Percentiles rank a stretch among this genome's conserved stretches.
These are phyloP conservation scores for Kingdonia uniflora DNA, from an alignment of 164 flowering plant genomes.

Conservation along the genomic window DNA sequence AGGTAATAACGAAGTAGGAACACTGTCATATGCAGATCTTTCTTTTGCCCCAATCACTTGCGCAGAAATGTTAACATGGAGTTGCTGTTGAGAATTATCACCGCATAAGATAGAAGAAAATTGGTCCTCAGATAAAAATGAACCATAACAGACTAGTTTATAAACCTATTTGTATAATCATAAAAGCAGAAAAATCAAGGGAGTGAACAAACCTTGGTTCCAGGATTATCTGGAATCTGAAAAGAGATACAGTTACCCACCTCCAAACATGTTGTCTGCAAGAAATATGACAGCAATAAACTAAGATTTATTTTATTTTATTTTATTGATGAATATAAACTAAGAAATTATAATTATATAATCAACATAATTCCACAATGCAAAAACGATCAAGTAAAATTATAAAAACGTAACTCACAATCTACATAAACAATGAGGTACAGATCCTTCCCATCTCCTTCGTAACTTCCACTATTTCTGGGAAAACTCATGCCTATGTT, in stretches of 20 bases:
- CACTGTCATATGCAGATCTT: constrained; percentile 44
- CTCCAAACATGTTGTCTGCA: constrained; percentile 31
- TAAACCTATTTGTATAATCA: neutral
- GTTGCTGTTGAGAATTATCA: constrained; percentile 14
- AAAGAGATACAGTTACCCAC: constrained; percentile 29
- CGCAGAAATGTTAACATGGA: constrained; percentile 40
- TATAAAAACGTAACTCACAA: no score
- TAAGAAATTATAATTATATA: no score
- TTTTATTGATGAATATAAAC: no score
- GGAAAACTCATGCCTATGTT: no score
- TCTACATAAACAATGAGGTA: no score
- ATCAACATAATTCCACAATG: no score
- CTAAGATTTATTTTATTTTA: no score
- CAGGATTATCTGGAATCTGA: constrained; percentile 27
- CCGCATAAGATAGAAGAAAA: neutral
- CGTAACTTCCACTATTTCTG: no score
- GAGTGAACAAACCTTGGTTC: constrained; percentile 29
- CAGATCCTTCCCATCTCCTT: no score
- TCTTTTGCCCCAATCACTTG: constrained; percentile 55
- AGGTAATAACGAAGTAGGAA: constrained; percentile 41
- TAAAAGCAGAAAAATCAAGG: neutral
- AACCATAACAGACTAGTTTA: no score
- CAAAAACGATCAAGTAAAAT: no score
- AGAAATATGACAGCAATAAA: constrained; percentile 3
- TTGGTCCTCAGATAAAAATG: neutral